Evolutionary conservation across 192 early-diverging fungal species (phyloP), one percentile per base, ranked within the genome.

Genomic region (Coemansia sp.): DNA sequence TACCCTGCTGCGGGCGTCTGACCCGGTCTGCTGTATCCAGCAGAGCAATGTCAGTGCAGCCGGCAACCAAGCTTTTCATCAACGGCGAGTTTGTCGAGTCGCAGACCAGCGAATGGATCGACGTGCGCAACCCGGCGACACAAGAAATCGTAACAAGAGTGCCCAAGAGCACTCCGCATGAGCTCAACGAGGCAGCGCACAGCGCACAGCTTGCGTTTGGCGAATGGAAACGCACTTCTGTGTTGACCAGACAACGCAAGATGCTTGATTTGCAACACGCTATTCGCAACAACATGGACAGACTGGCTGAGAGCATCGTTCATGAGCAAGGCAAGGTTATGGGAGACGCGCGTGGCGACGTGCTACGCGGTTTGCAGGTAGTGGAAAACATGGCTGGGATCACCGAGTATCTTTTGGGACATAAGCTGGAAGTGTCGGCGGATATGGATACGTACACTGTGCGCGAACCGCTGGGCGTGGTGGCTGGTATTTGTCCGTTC

Each of bases 391-490:
- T 92, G 60, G 90, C 90, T 65, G 87, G 86, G 41, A 90, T 98
- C 62, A 86, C 94, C n/a, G 85, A 87, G 60, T 67, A 91, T 58
- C 55, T 95, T 67, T 87, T 95, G 90, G 96, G 96, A 33, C 88
- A 91, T 59, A 83, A 88, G 55, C 80, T 96, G 18, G 88, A 90
- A 48, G 96, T 98, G 20, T 79, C 94, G 7, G 89, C 84, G 39
- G 95, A 96, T 74, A 98, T 98, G 96, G 96, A 97, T 64, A 98
- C 96, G 17, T 97, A 93, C 84, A 92, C 91, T 9, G 91, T 94
- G 64, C 90, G 95, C 38, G 92, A 97, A 77, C 96, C 96, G 28
- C 81, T 93, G 58, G 96, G 96, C 66, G 96, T 98, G 34, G 90
- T 93, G 53, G 95, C 88, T 41, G 96, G 96, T 60, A 96, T 98